These are phyloP conservation scores for Grifola frondosa DNA, from an alignment of 1,284 basidiomycete species.

Conservation along the genomic window DNA sequence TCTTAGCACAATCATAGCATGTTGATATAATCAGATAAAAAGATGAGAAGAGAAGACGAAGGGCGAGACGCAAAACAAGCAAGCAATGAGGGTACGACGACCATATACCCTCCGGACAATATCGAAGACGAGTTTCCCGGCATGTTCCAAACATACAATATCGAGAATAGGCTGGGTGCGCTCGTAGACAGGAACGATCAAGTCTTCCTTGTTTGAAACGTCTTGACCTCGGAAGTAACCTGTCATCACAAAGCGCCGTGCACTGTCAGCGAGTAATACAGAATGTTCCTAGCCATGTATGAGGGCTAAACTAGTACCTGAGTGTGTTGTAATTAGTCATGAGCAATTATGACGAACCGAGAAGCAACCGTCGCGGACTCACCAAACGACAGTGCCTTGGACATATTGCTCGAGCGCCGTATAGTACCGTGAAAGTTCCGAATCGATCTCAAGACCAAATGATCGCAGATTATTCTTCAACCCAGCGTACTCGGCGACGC, in stretches of 20 bases:
- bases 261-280: background rate
- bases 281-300: slow-evolving; percentile 24
- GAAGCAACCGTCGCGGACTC: no score
- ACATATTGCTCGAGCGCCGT: slow-evolving; percentile 45
- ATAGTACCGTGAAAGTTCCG: slow-evolving; percentile 38
- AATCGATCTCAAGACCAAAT: slow-evolving; percentile 42
- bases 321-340: no score
- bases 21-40: no score
- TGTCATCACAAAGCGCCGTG: slow-evolving; percentile 8
- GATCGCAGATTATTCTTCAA: slow-evolving; percentile 41
- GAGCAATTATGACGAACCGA: no score
- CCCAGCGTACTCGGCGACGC: slow-evolving; percentile 40
- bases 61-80: slow-evolving; percentile 10
- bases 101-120: no score
- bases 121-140: no score
- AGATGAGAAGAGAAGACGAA: slow-evolving; percentile 3
- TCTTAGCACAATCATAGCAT: no score
- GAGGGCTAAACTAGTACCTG: slow-evolving; percentile 40
- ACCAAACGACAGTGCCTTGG: slow-evolving; percentile 49
- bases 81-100: slow-evolving; percentile 9
- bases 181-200: slow-evolving; percentile 22
- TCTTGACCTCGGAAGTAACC: slow-evolving; percentile 25
- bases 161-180: slow-evolving; percentile 6
- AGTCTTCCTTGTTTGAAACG: slow-evolving; percentile 17
- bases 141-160: no score